These are phyloP conservation scores for Wickerhamiella infanticola DNA, from an alignment of 1,139 yeast genomes.

Conservation along the genomic window DNA sequence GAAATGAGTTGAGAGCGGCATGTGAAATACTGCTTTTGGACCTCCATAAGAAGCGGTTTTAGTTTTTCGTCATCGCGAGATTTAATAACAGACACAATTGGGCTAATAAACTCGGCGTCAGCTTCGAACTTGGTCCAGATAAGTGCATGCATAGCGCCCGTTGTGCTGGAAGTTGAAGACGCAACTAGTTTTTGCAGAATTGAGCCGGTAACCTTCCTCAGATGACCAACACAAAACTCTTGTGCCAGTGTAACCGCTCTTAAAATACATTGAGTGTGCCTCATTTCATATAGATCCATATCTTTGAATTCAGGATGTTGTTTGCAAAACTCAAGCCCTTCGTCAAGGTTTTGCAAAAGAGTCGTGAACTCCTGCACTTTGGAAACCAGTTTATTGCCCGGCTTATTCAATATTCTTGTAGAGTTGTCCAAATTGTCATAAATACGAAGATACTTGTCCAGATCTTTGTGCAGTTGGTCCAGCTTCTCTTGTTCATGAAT, in stretches of 20 bases:
- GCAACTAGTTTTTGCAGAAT: slow-evolving; percentile 3
- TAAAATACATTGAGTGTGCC: slow-evolving; percentile 75
- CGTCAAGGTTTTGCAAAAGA: slow-evolving; percentile 46
- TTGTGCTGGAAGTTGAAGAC: slow-evolving; percentile 4
- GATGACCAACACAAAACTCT: slow-evolving; percentile 36
- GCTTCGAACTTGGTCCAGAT: slow-evolving; percentile 11
- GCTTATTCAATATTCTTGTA: slow-evolving; percentile 51
- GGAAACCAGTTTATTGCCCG: slow-evolving; percentile 51
- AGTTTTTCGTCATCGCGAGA: not conserved
- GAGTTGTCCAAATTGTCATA: slow-evolving; percentile 62
- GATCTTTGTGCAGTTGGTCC: slow-evolving; percentile 20
- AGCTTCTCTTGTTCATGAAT: slow-evolving; percentile 37
- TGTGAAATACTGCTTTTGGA: slow-evolving; percentile 1
- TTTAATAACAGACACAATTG: slow-evolving; percentile 4
- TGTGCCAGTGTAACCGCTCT: slow-evolving; percentile 64
- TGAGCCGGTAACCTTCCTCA: slow-evolving; percentile 7
- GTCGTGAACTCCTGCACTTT: slow-evolving; percentile 34
- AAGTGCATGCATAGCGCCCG: slow-evolving; percentile 7
- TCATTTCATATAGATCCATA: slow-evolving; percentile 48
- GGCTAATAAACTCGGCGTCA: slow-evolving; percentile 7
- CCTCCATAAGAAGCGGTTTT: slow-evolving; percentile 1
- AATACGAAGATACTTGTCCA: slow-evolving; percentile 27
- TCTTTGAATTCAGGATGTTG: slow-evolving; percentile 46
- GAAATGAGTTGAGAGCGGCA: slow-evolving; percentile 10
- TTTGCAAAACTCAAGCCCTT: slow-evolving; percentile 36